Evolutionary conservation across 257 asterid species (phyloP).

Genomic region (Voacanga thouarsii): DNA sequence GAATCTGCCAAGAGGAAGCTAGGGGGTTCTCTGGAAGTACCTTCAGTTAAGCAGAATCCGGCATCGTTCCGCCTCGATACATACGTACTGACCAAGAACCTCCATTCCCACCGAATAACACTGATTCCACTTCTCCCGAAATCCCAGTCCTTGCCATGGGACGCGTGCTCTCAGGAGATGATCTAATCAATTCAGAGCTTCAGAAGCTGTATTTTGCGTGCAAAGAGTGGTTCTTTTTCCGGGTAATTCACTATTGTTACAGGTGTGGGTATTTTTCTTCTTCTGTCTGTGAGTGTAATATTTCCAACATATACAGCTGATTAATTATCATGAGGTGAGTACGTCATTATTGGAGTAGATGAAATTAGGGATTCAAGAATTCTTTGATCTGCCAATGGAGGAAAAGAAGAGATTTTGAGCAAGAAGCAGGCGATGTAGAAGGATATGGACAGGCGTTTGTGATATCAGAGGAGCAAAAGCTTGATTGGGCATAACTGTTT

Average conservation of each 20-base stretch:
- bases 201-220: slow-evolving; percentile 39
- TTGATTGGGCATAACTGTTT: slow-evolving; percentile 22
- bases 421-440: slow-evolving; percentile 11
- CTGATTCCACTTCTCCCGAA: neutral
- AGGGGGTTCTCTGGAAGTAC: slow-evolving; percentile 45
- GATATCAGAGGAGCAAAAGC: slow-evolving; percentile 18
- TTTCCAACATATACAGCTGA: slow-evolving; percentile 5
- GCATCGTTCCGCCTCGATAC: slow-evolving; percentile 42
- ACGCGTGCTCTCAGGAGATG: slow-evolving; percentile 6
- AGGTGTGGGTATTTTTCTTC: too few species aligned
- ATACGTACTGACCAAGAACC: slow-evolving; percentile 31
- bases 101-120: neutral
- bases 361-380: slow-evolving; percentile 6
- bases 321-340: slow-evolving; percentile 18
- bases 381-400: slow-evolving; percentile 9
- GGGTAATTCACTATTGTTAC: neutral
- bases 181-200: slow-evolving; percentile 37
- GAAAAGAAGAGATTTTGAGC: slow-evolving; percentile 18
- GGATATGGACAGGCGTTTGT: slow-evolving; percentile 18
- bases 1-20: neutral
- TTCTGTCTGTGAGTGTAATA: too few species aligned
- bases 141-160: slow-evolving; percentile 46
- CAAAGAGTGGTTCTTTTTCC: slow-evolving; percentile 50
- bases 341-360: slow-evolving; percentile 13
- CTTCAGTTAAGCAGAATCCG: slow-evolving; percentile 39